Conservation (phyloP, 768 basidiomycete genomes). For the Lactarius trivialis region DNA sequence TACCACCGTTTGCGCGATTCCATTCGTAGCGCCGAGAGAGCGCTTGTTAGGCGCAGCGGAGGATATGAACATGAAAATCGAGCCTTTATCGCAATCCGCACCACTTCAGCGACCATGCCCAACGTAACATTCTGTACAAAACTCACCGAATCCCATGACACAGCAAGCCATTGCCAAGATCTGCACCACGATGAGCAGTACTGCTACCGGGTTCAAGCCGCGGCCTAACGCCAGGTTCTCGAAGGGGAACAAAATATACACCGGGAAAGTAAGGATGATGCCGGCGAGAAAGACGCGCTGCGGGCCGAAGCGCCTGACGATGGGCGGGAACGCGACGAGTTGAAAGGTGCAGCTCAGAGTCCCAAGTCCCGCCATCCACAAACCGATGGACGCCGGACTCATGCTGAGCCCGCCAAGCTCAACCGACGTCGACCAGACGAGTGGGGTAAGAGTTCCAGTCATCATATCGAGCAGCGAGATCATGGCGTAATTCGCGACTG, state of each 20-base stretch:
- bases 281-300: slow-evolving; percentile 30
- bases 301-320: slow-evolving; percentile 33
- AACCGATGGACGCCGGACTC: too few species aligned
- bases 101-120: too few species aligned
- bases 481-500: slow-evolving; percentile 38
- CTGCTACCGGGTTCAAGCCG: neutral
- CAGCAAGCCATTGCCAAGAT: neutral
- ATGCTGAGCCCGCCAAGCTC: too few species aligned
- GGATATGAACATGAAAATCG: slow-evolving; percentile 62
- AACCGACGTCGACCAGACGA: too few species aligned
- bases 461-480: slow-evolving; percentile 39
- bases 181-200: slow-evolving; percentile 5
- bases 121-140: neutral
- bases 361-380: slow-evolving; percentile 34
- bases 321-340: slow-evolving; percentile 33
- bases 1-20: slow-evolving; percentile 35
- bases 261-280: slow-evolving; percentile 24
- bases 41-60: slow-evolving; percentile 58
- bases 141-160: slow-evolving; percentile 17
- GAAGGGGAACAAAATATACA: slow-evolving; percentile 29
- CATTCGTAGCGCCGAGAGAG: slow-evolving; percentile 64
- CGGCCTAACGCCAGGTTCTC: neutral
- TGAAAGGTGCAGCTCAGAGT: slow-evolving; percentile 35
- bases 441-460: slow-evolving; percentile 35
- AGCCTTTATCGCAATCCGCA: slow-evolving; percentile 41